Evolutionary conservation across 495 filamentous ascomycete genomes (phyloP), one percentile per base, ranked within the genome.

Genomic region (Podospora fimiseda): DNA sequence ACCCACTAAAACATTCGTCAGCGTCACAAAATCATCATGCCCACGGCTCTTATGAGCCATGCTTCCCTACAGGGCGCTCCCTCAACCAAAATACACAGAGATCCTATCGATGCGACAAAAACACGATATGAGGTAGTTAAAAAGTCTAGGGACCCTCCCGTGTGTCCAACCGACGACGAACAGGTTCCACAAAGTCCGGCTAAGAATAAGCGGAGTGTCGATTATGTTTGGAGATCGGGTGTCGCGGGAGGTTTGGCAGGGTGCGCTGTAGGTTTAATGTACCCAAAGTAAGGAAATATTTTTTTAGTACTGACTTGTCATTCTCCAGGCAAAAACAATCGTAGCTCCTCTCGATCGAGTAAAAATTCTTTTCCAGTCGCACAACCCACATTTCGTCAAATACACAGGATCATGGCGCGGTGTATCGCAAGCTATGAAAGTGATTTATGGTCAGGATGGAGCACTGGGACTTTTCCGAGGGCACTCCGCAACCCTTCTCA

Each of bases 331-430:
- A 57, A 98, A 98, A 77, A 96, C 92, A 1, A 75, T 94, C 15
- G 95, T 98, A 13, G 93, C 88, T 21, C 93, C 93, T 30, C 88
- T 98, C 50, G 93, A 98, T 73, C 85, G 93, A 41, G 93, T 98
- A 63, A 98, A 98, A 69, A 98, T 98, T 65, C 86, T 98, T 46
- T 97, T 98, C 74, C 93, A 98, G 71, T 85, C 93, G 48, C 88
- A 87, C 52, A 96, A 90, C 64, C 93, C 93, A 3, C 86, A 94
- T 59, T 98, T 95, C 66, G 76, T 84, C 23, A 95, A 93, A 70
- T 97, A 97, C 66, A 82, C 86, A 0, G 88, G 90, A 38, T 87
- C 82, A 33, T 96, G 90, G 89, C 76, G 77, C 54, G 93, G 93
- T 23, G 79, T 93, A 9, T 75, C 79, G 3, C 70, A 74, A 27